Percentiles rank a stretch among this genome's conserved stretches.
phyloP scores from a whole-genome alignment of 78 protist genomes.

The Protostelium mycophagum region DNA sequence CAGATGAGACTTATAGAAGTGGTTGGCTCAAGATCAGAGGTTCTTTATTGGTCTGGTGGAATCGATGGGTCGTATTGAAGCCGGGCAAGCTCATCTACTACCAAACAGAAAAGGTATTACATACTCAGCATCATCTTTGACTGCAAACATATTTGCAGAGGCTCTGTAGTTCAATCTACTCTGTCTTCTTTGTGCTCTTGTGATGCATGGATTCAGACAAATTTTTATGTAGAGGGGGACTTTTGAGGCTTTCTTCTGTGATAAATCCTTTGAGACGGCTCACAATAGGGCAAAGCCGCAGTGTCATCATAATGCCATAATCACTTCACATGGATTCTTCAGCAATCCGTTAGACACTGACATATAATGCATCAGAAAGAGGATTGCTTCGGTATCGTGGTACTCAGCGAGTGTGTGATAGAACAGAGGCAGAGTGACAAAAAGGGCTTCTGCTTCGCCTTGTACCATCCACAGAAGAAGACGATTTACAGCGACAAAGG shows the following conservation, averaged over 20 bases:
- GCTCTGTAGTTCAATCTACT: no score
- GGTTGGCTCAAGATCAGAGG: conserved; percentile 2
- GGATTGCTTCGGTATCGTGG: not conserved
- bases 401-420: not conserved
- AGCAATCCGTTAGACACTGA: no score
- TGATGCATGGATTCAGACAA: no score
- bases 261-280: no score
- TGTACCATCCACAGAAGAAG: not conserved
- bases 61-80: not conserved
- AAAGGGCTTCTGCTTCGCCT: not conserved
- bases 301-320: no score
- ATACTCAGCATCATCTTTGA: not conserved
- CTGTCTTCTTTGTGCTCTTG: no score
- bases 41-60: not conserved
- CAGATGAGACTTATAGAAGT: not conserved
- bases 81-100: not conserved
- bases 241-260: no score
- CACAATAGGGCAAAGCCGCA: no score
- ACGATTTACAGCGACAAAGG: not conserved
- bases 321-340: no score
- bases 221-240: no score
- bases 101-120: not conserved
- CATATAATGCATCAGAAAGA: not conserved
- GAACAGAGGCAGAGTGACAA: not conserved
- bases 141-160: no score